Conservation (phyloP, 306 rosid species). For the Psophocarpus tetragonolobus region DNA sequence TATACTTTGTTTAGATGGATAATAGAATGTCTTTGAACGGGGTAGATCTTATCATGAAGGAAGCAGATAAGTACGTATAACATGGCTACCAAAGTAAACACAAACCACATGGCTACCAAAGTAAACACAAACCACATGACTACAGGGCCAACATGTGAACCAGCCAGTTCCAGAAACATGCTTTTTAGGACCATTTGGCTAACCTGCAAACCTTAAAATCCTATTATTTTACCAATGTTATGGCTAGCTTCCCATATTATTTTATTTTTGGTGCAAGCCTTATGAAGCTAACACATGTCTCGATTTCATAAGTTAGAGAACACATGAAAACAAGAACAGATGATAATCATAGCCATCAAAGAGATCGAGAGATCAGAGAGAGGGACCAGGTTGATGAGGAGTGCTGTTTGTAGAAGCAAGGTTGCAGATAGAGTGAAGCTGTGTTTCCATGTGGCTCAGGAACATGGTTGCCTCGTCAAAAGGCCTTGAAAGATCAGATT, state of each 20-base stretch:
- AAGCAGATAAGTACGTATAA: neutral
- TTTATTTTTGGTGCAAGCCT: conserved; percentile 4
- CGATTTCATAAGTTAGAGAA: neutral
- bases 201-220: neutral
- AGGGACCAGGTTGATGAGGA: conserved; percentile 40
- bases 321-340: neutral
- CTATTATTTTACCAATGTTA: neutral
- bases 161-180: neutral
- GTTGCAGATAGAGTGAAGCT: conserved; percentile 58
- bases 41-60: neutral
- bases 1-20: neutral
- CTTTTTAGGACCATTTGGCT: neutral
- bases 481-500: conserved; percentile 64
- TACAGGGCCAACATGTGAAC: conserved; percentile 38
- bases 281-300: neutral
- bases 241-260: neutral
- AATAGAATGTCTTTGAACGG: too few species aligned
- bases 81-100: neutral
- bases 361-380: conserved; percentile 5
- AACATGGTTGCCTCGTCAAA: conserved; percentile 68
- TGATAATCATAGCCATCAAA: neutral
- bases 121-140: conserved; percentile 14
- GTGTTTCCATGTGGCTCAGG: conserved; percentile 60
- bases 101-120: conserved; percentile 1
- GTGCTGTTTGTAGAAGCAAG: conserved; percentile 31